phyloP scores from a whole-genome alignment of 2,329 filamentous ascomycete genomes.

The Xylariaceae sp. region DNA sequence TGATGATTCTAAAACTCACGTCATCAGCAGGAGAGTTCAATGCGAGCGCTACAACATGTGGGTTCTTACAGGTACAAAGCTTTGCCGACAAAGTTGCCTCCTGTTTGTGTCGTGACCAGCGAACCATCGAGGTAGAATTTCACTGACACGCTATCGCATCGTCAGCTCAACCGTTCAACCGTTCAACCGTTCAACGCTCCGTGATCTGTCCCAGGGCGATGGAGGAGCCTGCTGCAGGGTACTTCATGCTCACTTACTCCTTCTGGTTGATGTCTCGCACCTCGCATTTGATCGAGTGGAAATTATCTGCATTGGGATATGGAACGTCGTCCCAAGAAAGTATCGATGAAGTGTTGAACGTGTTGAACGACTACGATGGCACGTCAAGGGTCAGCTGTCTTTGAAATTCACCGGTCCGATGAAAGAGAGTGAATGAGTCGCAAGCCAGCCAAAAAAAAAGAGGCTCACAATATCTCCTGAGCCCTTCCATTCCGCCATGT shows the following conservation, averaged over 20 bases:
- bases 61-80: constrained; percentile 37
- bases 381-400: not conserved
- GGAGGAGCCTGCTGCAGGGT: not conserved
- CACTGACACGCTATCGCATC: constrained; percentile 35
- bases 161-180: not conserved
- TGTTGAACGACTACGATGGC: constrained; percentile 42
- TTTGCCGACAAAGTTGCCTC: constrained; percentile 44
- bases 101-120: constrained; percentile 45
- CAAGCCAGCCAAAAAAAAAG: not conserved
- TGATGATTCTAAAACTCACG: constrained; percentile 34
- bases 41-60: no score
- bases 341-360: constrained; percentile 37
- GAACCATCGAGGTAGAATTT: constrained; percentile 50
- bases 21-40: not conserved
- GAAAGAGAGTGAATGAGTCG: not conserved
- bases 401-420: not conserved
- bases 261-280: constrained; percentile 46
- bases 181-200: not conserved
- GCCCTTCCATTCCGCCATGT: constrained; percentile 59
- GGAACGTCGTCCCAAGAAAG: constrained; percentile 43
- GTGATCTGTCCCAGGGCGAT: not conserved
- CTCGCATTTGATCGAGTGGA: constrained; percentile 47
- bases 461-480: constrained; percentile 40
- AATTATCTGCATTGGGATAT: constrained; percentile 42
- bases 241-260: constrained; percentile 29